Conservation (phyloP, 176 grass and related monocot genomes). For the Pontederia crassipes region DNA sequence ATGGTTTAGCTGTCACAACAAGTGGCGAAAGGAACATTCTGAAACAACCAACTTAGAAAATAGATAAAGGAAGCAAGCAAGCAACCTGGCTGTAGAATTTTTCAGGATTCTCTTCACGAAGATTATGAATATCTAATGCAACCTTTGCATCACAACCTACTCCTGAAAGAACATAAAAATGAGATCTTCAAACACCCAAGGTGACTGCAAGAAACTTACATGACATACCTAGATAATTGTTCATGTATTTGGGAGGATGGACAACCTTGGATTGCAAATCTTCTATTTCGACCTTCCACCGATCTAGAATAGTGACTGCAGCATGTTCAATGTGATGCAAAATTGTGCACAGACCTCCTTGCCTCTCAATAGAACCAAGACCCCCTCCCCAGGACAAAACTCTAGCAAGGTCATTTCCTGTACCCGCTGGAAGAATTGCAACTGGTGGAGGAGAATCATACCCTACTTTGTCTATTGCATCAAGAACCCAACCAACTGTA, state of each 20-base stretch:
- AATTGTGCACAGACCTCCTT: conserved; percentile 25
- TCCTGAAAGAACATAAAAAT: conserved; percentile 30
- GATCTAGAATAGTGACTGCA: conserved; percentile 30
- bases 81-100: conserved; percentile 85
- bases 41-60: not conserved
- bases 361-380: conserved; percentile 18
- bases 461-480: conserved; percentile 18
- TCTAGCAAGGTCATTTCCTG: conserved; percentile 27
- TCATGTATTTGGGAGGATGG: conserved; percentile 7
- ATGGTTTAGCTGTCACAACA: too few species aligned
- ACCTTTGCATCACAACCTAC: conserved; percentile 98
- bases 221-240: conserved; percentile 23
- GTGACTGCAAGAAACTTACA: conserved; percentile 2
- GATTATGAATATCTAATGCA: conserved; percentile 90
- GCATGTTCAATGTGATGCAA: conserved; percentile 24
- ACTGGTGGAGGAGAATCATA: conserved; percentile 26
- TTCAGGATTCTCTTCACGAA: conserved; percentile 97
- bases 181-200: conserved; percentile 8
- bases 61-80: not conserved
- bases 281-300: conserved; percentile 24
- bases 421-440: conserved; percentile 26
- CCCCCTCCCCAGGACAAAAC: conserved; percentile 28
- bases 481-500: conserved; percentile 25
- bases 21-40: too few species aligned
- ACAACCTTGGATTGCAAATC: conserved; percentile 1